These are phyloP conservation scores for Artemisia tridentata DNA, from an alignment of 129 eudicot genomes.

Conservation along the genomic window DNA sequence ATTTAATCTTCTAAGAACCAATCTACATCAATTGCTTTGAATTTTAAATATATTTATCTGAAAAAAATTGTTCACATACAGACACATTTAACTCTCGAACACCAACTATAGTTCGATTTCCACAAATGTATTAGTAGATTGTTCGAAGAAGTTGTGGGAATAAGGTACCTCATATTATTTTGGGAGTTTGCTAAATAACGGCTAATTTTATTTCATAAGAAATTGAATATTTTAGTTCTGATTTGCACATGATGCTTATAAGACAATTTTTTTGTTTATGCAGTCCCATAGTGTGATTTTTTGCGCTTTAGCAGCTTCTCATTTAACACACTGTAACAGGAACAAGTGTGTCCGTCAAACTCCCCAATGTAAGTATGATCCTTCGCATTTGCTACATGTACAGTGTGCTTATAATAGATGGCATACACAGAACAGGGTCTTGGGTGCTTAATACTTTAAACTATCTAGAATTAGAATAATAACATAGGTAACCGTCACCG, in stretches of 20 bases:
- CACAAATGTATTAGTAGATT: constrained; percentile 62
- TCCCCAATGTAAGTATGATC: constrained; percentile 22
- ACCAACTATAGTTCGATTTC: constrained; percentile 45
- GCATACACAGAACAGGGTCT: too few species aligned
- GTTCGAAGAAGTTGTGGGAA: constrained; percentile 59
- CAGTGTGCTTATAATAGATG: too few species aligned
- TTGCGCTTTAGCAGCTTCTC: constrained; percentile 48
- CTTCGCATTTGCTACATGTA: too few species aligned
- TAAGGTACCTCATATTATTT: constrained; percentile 32
- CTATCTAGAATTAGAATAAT: too few species aligned
- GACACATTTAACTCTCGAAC: constrained; percentile 54
- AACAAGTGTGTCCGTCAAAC: constrained; percentile 34
- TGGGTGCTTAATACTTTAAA: too few species aligned
- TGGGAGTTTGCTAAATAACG: too few species aligned
- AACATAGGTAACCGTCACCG: too few species aligned
- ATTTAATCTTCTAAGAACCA: too few species aligned
- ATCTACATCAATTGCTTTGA: too few species aligned
- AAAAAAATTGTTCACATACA: not conserved
- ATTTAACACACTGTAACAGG: constrained; percentile 8
- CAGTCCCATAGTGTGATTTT: constrained; percentile 60
- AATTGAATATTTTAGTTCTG: too few species aligned
- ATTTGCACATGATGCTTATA: not conserved
- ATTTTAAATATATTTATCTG: too few species aligned
- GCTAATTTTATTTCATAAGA: not conserved
- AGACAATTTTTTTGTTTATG: constrained; percentile 1